Evolutionary conservation across 2,329 filamentous ascomycete species (phyloP).

Genomic region (Cryphonectria parasitica): DNA sequence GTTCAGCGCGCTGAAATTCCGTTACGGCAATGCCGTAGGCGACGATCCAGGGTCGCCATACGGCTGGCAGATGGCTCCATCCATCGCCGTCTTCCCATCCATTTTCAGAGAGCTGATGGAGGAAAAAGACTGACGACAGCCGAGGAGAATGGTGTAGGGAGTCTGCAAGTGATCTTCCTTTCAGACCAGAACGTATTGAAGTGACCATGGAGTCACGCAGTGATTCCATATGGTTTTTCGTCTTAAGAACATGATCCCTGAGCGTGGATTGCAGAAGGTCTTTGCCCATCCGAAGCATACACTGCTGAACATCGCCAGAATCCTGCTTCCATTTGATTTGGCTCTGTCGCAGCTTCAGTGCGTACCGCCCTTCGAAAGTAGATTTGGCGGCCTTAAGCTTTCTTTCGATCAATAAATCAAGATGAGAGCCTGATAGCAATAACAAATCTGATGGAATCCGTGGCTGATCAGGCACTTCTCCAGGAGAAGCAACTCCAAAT

Average conservation of each 20-base stretch:
- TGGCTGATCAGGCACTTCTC: background rate
- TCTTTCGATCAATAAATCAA: background rate
- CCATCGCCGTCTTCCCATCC: slow-evolving; percentile 16
- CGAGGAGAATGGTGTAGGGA: slow-evolving; percentile 33
- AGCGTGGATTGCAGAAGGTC: background rate
- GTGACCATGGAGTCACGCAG: background rate
- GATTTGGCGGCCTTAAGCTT: background rate
- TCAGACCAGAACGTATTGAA: background rate
- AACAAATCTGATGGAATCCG: background rate
- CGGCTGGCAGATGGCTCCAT: slow-evolving; percentile 36
- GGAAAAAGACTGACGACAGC: slow-evolving; percentile 40
- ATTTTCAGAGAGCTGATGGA: slow-evolving; percentile 38
- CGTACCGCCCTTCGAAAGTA: background rate
- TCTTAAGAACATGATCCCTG: background rate
- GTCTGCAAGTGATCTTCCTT: background rate
- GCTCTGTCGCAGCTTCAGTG: background rate
- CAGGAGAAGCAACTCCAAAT: background rate
- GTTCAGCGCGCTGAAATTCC: slow-evolving; percentile 45
- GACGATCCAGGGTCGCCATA: slow-evolving; percentile 44
- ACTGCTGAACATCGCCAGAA: background rate
- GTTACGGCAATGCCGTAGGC: slow-evolving; percentile 47
- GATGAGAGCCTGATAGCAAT: background rate
- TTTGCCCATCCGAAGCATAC: background rate
- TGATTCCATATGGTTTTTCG: background rate
- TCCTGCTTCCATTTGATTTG: background rate